These are phyloP conservation scores for Pythium rhizo-oryzae DNA, from an alignment of 352 stramenopile species.

Conservation along the genomic window DNA sequence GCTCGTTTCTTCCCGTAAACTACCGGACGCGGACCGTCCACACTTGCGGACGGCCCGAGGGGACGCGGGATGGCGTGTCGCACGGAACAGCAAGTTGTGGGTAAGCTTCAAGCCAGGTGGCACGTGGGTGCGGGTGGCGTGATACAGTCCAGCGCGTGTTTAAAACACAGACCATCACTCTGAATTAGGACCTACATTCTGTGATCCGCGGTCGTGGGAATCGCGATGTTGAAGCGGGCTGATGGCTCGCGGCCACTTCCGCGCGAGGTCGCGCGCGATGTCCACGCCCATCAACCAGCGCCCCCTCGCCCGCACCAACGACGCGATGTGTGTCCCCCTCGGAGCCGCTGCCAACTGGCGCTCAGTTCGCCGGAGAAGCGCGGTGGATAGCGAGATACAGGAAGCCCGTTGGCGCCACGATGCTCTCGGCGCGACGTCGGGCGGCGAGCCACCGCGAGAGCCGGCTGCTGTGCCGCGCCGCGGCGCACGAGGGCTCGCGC, in stretches of 20 bases:
- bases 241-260: constrained; percentile 2
- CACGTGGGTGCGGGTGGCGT: not conserved
- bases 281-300: constrained; percentile 9
- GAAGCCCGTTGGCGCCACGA: not conserved
- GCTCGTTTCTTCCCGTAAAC: no score
- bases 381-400: not conserved
- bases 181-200: not conserved
- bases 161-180: constrained; percentile 11
- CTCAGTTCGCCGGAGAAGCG: not conserved
- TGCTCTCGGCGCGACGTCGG: not conserved
- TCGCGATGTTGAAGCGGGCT: no score
- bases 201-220: no score
- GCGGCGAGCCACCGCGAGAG: not conserved
- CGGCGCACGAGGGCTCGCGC: not conserved
- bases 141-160: not conserved
- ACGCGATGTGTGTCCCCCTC: no score
- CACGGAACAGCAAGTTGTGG: not conserved
- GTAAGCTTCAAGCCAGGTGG: not conserved
- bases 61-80: no score
- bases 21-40: no score
- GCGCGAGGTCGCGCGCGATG: constrained; percentile 6
- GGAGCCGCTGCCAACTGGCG: no score
- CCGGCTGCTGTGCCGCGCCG: not conserved
- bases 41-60: no score
- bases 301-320: no score